Evolutionary conservation across 2,329 filamentous ascomycete species (phyloP).

Genomic region (Dichotomopilus funicola): DNA sequence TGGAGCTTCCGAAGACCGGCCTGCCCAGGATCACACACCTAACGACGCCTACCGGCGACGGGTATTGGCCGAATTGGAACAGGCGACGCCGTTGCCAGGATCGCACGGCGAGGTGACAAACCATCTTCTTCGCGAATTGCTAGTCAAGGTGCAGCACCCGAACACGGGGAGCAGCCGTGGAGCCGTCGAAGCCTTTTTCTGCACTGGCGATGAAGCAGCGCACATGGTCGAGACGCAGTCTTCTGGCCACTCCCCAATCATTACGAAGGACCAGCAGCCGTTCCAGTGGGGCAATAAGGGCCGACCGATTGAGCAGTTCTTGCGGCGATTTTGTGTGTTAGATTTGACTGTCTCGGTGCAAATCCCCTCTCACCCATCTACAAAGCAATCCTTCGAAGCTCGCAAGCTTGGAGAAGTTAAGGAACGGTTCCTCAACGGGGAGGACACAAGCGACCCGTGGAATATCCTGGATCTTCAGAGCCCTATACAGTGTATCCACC

Average conservation of each 20-base stretch:
- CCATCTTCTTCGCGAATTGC: not conserved
- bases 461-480: slow-evolving; percentile 27
- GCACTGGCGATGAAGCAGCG: slow-evolving; percentile 13
- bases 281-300: slow-evolving; percentile 12
- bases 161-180: slow-evolving; percentile 1
- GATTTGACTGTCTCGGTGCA: slow-evolving; percentile 14
- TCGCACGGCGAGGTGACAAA: not conserved
- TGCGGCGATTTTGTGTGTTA: slow-evolving; percentile 9
- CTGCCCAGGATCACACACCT: not conserved
- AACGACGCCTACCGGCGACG: not conserved
- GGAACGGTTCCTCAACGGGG: slow-evolving; percentile 1
- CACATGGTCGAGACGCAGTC: slow-evolving; percentile 11
- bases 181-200: slow-evolving; percentile 11
- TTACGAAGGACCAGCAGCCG: slow-evolving; percentile 16
- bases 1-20: not conserved
- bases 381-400: slow-evolving; percentile 6
- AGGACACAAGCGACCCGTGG: slow-evolving; percentile 18
- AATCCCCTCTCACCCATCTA: slow-evolving; percentile 13
- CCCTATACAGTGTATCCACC: slow-evolving; percentile 24
- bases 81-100: not conserved
- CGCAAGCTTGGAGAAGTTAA: slow-evolving; percentile 11
- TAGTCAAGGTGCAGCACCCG: not conserved
- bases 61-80: not conserved
- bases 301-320: slow-evolving; percentile 14
- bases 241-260: slow-evolving; percentile 12